phyloP scores from a whole-genome alignment of 768 basidiomycete species.

The Auricularia heimuer region DNA sequence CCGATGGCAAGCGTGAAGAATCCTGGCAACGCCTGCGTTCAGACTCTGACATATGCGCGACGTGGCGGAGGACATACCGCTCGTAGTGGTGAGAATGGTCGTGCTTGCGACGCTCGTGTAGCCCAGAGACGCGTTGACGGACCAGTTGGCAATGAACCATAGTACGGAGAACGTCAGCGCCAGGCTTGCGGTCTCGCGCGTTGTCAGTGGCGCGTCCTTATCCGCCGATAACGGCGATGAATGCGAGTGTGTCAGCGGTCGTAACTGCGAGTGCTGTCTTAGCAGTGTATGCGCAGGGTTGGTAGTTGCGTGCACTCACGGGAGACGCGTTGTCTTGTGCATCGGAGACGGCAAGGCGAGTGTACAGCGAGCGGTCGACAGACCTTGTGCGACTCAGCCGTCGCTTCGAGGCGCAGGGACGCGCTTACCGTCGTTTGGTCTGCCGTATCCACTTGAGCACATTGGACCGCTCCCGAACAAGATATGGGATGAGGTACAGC shows the following conservation, averaged over 20 bases:
- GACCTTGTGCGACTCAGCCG: not conserved
- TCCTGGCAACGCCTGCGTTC: slow-evolving; percentile 34
- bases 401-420: not conserved
- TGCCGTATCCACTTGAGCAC: not conserved
- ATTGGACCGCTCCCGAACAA: slow-evolving; percentile 23
- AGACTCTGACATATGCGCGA: not conserved
- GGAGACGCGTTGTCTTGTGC: not conserved
- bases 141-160: slow-evolving; percentile 95
- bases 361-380: not conserved
- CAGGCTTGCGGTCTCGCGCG: slow-evolving; percentile 63
- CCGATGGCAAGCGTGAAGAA: slow-evolving; percentile 90
- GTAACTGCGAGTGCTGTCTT: not conserved
- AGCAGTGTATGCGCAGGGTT: not conserved
- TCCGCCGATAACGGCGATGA: not conserved
- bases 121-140: slow-evolving; percentile 70
- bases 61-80: slow-evolving; percentile 43
- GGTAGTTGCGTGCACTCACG: not conserved
- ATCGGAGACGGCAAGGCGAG: not conserved
- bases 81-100: slow-evolving; percentile 81
- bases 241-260: not conserved
- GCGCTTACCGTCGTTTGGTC: slow-evolving; percentile 7
- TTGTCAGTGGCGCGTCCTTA: slow-evolving; percentile 38
- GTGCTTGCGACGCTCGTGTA: slow-evolving; percentile 93
- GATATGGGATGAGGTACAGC: slow-evolving; percentile 64
- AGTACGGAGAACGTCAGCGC: slow-evolving; percentile 75